A percentile compares a stretch with the other conserved stretches of the same genome.
phyloP scores from a whole-genome alignment of 306 rosid genomes.

The Cicer yamashitae region DNA sequence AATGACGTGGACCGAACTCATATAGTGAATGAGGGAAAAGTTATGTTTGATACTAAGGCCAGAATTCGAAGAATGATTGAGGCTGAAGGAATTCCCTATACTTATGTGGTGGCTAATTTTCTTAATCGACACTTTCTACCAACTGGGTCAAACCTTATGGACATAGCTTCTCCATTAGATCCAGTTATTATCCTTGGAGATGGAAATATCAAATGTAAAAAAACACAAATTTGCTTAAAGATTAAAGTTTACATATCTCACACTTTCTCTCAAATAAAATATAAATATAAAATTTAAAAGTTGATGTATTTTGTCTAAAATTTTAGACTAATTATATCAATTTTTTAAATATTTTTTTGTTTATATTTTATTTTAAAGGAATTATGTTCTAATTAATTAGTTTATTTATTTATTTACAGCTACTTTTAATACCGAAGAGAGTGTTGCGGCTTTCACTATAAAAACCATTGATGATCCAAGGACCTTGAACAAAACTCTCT shows the following conservation, averaged over 20 bases:
- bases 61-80: slow-evolving; percentile 49
- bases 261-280: no score
- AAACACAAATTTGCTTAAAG: background rate
- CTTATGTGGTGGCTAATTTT: slow-evolving; percentile 40
- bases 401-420: slow-evolving; percentile 7
- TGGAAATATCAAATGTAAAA: slow-evolving; percentile 53
- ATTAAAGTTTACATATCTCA: background rate
- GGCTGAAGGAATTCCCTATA: slow-evolving; percentile 50
- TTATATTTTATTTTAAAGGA: background rate
- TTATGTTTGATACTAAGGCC: slow-evolving; percentile 32
- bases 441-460: slow-evolving; percentile 47
- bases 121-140: slow-evolving; percentile 45
- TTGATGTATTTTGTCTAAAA: no score
- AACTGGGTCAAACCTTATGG: slow-evolving; percentile 19
- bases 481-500: slow-evolving; percentile 56
- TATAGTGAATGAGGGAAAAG: slow-evolving; percentile 43
- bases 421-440: slow-evolving; percentile 52
- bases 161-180: slow-evolving; percentile 41
- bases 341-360: background rate
- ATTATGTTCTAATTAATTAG: background rate
- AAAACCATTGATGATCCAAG: slow-evolving; percentile 55
- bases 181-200: slow-evolving; percentile 47
- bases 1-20: slow-evolving; percentile 40
- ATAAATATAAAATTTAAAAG: no score
- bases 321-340: no score